Evolutionary conservation across 2,329 filamentous ascomycete genomes (phyloP), one percentile per base, ranked within the genome.

Genomic region (Pestalotiopsis sp.): DNA sequence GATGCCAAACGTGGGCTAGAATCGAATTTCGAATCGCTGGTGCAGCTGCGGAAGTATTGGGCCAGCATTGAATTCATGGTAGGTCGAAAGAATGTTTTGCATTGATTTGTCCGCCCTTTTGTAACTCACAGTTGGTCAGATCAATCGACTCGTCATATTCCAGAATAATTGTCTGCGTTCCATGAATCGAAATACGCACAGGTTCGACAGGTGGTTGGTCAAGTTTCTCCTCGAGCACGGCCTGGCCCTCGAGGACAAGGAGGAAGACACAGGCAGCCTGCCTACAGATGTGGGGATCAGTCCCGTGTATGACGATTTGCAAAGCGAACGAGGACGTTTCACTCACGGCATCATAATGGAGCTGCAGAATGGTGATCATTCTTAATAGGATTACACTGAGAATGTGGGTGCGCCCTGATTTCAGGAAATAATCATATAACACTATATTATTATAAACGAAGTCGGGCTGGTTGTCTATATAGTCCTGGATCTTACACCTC

Each of bases 181-280:
- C 1, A 67, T 72, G 12, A 71, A 68, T 7, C 69, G 67, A 14
- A 75, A 77, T 27, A 77, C 78, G 1, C 76, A 80, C 67, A 72
- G 76, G 0, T 77, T 88, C 67, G 87, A 89, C 71, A 77, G 76
- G 62, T 85, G 86, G 66, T 82, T 87, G 64, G 77, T 83, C 66
- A 85, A 88, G 63, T 81, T 81, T 63, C 71, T 81, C 1, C 73
- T 79, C 13, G 75, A 79, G 41, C 78, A 81, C 69, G 72, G 76
- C 1, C 59, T 78, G 13, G 70, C 71, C 7, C 69, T 80, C 2
- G 77, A 79, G 31, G 75, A 76, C 4, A 76, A 76, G 64, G 73
- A 72, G 84, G 71, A 76, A 76, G 20, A 77, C 78, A 39, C 76
- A 4, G 23, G 13, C 13, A 59, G 36, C 27, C 23, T 27, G 20